Evolutionary conservation across 2,329 filamentous ascomycete species (phyloP).

Genomic region (Zymoseptoria ardabiliae): DNA sequence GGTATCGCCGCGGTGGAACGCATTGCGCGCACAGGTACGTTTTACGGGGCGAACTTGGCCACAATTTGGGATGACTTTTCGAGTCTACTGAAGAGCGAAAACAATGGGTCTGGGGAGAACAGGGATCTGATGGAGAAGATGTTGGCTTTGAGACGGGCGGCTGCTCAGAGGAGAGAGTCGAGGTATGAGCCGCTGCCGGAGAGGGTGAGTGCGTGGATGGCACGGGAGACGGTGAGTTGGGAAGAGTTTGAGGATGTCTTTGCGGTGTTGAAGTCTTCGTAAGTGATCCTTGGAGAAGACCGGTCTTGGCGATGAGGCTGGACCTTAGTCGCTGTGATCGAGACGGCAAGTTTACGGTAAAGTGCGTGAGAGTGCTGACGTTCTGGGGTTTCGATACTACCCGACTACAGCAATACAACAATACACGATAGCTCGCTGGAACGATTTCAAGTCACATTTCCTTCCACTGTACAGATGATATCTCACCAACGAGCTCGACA

Average conservation of each 20-base stretch:
- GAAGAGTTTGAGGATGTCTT: neutral
- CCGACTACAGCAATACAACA: neutral
- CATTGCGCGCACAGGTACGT: neutral
- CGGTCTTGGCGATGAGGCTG: neutral
- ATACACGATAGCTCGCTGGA: too few species aligned
- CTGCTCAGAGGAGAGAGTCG: neutral
- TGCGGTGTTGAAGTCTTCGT: neutral
- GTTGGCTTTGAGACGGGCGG: neutral
- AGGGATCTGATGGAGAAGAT: neutral
- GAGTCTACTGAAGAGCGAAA: neutral
- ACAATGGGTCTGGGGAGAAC: neutral
- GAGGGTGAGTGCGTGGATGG: neutral
- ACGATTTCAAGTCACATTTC: too few species aligned
- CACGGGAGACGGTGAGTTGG: neutral
- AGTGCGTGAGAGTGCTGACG: neutral
- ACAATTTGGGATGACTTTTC: neutral
- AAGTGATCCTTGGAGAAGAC: neutral
- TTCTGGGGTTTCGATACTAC: neutral
- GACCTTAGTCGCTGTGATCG: neutral
- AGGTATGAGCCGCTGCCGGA: neutral
- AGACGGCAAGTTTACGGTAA: neutral
- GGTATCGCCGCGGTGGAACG: neutral
- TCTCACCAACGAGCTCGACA: too few species aligned
- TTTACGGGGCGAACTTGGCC: neutral
- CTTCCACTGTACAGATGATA: too few species aligned